phyloP scores from a whole-genome alignment of 805 yeast genomes.

The Starmerella etchellsii region DNA sequence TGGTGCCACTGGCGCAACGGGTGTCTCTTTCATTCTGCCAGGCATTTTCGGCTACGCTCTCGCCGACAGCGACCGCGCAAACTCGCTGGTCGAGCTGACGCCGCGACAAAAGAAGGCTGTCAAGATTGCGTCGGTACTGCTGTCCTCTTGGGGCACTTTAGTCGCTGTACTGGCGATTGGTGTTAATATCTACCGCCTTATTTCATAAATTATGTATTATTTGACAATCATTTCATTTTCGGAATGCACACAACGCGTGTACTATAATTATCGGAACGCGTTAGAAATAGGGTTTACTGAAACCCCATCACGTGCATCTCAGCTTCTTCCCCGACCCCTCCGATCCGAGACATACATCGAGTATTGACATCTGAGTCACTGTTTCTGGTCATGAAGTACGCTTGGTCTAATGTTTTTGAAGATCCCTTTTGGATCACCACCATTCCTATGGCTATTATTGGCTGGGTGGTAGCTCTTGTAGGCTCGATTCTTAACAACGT shows the following conservation, averaged over 20 bases:
- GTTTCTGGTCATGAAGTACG: constrained; percentile 12
- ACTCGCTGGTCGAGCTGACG: constrained; percentile 13
- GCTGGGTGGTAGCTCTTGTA: constrained; percentile 82
- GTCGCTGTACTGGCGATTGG: constrained; percentile 58
- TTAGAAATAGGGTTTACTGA: too few relatives aligned
- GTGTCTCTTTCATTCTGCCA: constrained; percentile 81
- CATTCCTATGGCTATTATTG: constrained; percentile 52
- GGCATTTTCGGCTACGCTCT: constrained; percentile 73
- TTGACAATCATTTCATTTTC: too few relatives aligned
- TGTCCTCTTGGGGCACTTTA: constrained; percentile 54
- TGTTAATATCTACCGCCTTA: constrained; percentile 20
- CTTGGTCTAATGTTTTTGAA: constrained; percentile 40
- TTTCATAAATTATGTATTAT: constrained; percentile 11
- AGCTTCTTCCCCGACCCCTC: too few relatives aligned
- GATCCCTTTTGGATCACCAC: constrained; percentile 87
- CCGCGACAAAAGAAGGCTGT: constrained; percentile 3
- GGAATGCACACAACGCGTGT: too few relatives aligned
- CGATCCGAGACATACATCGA: too few relatives aligned
- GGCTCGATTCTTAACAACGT: constrained; percentile 57
- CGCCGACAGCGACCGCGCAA: constrained; percentile 32
- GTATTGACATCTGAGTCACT: too few relatives aligned
- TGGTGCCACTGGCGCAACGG: constrained; percentile 87
- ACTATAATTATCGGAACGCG: too few relatives aligned
- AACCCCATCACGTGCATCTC: too few relatives aligned
- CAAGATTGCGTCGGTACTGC: constrained; percentile 37